Evolutionary conservation across 108 stramenopile species (phyloP), one percentile per base, ranked within the genome.

Genomic region (Cyclostephanos tholiformis): DNA sequence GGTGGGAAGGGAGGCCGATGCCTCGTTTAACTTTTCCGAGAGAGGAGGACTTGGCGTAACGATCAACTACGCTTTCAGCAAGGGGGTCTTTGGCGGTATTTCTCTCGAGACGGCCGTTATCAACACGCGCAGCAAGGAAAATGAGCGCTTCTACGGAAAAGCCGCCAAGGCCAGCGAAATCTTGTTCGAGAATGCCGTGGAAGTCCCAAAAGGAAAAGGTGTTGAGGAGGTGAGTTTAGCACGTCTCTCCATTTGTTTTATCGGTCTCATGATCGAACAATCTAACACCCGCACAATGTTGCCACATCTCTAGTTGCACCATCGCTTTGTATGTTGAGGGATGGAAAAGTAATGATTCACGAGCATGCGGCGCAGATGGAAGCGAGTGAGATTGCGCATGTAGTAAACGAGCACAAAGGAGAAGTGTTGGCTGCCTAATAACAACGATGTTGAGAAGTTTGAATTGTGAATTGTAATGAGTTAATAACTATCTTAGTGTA

Each of bases 31-130:
- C 23, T 49, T 76, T 10, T 63, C 71, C 35, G 67, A 65, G 55
- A 69, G 53, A 14, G 74, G 69, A 44, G 44, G 44, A 17, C 23
- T 76, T 19, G 74, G 71, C 12, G 76, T 60, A 7, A 70, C 79
- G 35, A 77, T 83, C 46, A 61, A 79, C 10, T 75, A 91, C 75
- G 75, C 86, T 14, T 88, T 87, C 44, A 70, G 70, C 63, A 65
- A 84, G 32, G 93, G 93, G n/a, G 71, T 84, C 41, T 94, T 91
- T 61, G 86, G 64, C 0, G 91, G 93, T 13, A 64, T 89, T 27
- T 73, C 82, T 36, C 41, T 94, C 14, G 93, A 92, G 77, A 88
- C 86, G n/a, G 87, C 89, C 29, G 76, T 88, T 13, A 74, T 92
- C 38, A 71, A 73, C 12, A 64, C 68, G 11, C 81, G 93, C 11